Evolutionary conservation across 2,329 filamentous ascomycete species (phyloP).

Genomic region (Pleoardoris graminearum): DNA sequence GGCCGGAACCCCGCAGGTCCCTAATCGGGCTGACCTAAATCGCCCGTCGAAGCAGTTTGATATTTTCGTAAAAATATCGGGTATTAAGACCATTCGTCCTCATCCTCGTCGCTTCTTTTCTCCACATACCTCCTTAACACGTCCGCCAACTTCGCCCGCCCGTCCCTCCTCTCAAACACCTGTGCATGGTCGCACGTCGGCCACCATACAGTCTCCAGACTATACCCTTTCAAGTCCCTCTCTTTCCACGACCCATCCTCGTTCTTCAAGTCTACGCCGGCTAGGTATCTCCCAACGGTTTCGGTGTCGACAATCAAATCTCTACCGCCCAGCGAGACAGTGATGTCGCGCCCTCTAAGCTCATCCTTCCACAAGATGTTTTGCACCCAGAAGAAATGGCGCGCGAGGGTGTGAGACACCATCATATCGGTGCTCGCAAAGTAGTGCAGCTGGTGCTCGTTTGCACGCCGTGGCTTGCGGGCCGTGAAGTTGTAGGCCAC

Average conservation of each 20-base stretch:
- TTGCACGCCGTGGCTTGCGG: constrained; percentile 52
- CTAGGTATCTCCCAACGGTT: constrained; percentile 62
- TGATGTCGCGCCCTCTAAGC: constrained; percentile 54
- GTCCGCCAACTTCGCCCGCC: constrained; percentile 27
- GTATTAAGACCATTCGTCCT: constrained; percentile 9
- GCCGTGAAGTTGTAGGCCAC: constrained; percentile 70
- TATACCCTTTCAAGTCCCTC: constrained; percentile 44
- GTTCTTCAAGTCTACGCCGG: constrained; percentile 37
- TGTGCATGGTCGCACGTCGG: constrained; percentile 66
- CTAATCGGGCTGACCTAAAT: neutral
- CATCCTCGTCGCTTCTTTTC: constrained; percentile 13
- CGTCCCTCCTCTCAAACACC: constrained; percentile 40
- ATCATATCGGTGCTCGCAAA: constrained; percentile 70
- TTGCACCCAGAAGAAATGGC: constrained; percentile 73
- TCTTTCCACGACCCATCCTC: constrained; percentile 39
- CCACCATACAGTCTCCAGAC: constrained; percentile 64
- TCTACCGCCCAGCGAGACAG: constrained; percentile 61
- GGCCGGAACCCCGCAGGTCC: constrained; percentile 25
- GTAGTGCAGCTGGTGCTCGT: constrained; percentile 72
- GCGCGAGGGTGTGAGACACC: constrained; percentile 64
- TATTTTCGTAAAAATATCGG: neutral
- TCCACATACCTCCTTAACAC: constrained; percentile 32
- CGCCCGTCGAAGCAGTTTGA: neutral
- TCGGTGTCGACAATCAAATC: constrained; percentile 68
- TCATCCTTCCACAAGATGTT: constrained; percentile 73